phyloP scores from a whole-genome alignment of 495 filamentous ascomycete genomes.

The Cryomyces minteri region DNA sequence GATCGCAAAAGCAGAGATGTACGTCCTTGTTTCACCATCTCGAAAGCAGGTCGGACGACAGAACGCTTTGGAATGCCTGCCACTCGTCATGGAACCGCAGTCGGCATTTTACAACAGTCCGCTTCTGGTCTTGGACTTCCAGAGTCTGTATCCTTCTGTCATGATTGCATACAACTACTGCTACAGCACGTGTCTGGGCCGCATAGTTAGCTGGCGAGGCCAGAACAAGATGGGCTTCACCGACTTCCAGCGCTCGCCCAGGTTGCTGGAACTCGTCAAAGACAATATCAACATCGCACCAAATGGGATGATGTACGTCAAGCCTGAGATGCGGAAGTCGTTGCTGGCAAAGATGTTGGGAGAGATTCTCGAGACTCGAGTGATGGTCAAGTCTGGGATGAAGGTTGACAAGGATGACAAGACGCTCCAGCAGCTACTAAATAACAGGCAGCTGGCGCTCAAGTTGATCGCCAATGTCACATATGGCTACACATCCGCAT shows the following conservation, averaged over 20 bases:
- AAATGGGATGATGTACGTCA: conserved; percentile 92
- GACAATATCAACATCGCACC: conserved; percentile 86
- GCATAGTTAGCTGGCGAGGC: conserved; percentile 69
- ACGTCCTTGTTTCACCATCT: conserved; percentile 74
- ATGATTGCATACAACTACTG: conserved; percentile 99
- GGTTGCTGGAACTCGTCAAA: conserved; percentile 60
- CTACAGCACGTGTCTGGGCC: conserved; percentile 89
- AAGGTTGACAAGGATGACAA: conserved; percentile 85
- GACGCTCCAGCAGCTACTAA: conserved; percentile 66
- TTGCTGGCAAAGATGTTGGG: conserved; percentile 90
- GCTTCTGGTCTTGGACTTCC: conserved; percentile 83
- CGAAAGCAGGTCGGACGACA: conserved; percentile 82
- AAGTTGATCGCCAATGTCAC: conserved; percentile 97
- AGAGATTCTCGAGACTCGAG: conserved; percentile 88
- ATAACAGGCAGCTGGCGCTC: conserved; percentile 88
- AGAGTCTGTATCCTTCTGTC: conserved; percentile 87
- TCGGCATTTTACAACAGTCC: conserved; percentile 88
- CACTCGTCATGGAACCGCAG: conserved; percentile 94
- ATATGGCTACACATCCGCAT: conserved; percentile 92
- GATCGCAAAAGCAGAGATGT: conserved; percentile 94
- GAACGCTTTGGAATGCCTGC: conserved; percentile 88
- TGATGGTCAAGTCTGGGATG: conserved; percentile 98
- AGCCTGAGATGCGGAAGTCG: conserved; percentile 68
- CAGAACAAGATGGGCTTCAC: conserved; percentile 89
- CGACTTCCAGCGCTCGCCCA: conserved; percentile 56